phyloP scores from a whole-genome alignment of 2,329 filamentous ascomycete genomes.

The Botryotinia narcissicola region DNA sequence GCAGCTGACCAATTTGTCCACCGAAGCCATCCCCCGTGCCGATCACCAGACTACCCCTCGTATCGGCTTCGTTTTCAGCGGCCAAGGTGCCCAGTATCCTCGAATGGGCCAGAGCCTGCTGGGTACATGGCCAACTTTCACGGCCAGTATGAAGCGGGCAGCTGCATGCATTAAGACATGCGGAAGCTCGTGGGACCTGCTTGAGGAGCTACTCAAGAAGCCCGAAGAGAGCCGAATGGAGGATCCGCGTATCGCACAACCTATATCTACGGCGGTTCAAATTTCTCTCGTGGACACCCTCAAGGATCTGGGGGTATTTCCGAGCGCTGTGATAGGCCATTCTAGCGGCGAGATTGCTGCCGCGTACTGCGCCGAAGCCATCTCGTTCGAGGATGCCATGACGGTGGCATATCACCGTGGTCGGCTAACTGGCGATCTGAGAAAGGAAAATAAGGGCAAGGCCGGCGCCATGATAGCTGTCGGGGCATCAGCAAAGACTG shows the following conservation, averaged over 20 bases:
- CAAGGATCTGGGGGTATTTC: conserved; percentile 36
- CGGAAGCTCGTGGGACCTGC: conserved; percentile 9
- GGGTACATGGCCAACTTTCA: no score
- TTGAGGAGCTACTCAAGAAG: conserved; percentile 39
- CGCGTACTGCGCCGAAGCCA: conserved; percentile 32
- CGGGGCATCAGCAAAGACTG: conserved; percentile 33
- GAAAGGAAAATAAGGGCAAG: conserved; percentile 37
- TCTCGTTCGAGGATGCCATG: conserved; percentile 30
- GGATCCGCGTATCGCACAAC: conserved; percentile 43
- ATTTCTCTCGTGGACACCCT: conserved; percentile 46
- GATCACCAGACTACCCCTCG: not conserved
- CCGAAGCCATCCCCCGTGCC: not conserved
- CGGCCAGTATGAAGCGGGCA: no score
- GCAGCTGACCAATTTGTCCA: no score
- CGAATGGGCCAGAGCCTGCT: not conserved
- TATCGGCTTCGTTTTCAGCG: conserved; percentile 23
- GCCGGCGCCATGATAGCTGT: conserved; percentile 50
- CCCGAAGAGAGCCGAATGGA: conserved; percentile 37
- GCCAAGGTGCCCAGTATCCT: conserved; percentile 29
- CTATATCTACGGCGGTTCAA: conserved; percentile 47
- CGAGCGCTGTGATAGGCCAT: conserved; percentile 32
- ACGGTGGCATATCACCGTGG: conserved; percentile 32
- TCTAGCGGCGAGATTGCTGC: conserved; percentile 37
- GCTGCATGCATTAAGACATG: conserved; percentile 34
- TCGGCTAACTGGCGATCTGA: conserved; percentile 26